A percentile compares a stretch with the other conserved stretches of the same genome.
Evolutionary conservation across 192 early-diverging fungal genomes (phyloP).

Genomic region (Kickxella alabastrina): DNA sequence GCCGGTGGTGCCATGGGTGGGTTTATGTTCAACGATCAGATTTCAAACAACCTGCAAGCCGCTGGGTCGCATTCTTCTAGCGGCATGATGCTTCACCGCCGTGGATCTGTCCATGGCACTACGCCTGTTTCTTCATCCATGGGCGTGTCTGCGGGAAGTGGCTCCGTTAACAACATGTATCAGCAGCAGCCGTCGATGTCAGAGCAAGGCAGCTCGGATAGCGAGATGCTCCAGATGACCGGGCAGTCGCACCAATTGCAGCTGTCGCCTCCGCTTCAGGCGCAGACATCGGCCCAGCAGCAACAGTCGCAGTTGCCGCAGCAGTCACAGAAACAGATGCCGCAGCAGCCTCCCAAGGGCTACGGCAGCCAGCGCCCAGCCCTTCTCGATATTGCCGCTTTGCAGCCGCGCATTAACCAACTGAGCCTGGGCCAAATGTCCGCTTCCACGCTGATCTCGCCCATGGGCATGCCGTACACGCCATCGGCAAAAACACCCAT

Average conservation of each 20-base stretch:
- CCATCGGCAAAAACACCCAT: constrained; percentile 24
- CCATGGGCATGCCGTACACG: constrained; percentile 42
- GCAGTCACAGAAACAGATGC: constrained; percentile 12
- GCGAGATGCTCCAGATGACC: constrained; percentile 44
- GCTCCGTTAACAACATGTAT: background rate
- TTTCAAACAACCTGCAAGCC: constrained; percentile 1
- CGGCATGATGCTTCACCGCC: constrained; percentile 28
- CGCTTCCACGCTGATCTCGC: constrained; percentile 30
- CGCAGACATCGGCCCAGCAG: constrained; percentile 8
- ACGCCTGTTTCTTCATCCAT: constrained; percentile 33
- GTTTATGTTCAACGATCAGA: constrained; percentile 29
- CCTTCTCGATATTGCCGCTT: constrained; percentile 38
- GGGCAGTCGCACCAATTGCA: constrained; percentile 31
- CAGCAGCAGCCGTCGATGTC: constrained; percentile 29
- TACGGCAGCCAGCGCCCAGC: constrained; percentile 36
- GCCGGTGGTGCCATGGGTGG: constrained; percentile 36
- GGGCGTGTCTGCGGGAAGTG: constrained; percentile 12
- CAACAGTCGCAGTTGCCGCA: background rate
- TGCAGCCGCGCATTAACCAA: constrained; percentile 47
- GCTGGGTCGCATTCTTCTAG: constrained; percentile 6
- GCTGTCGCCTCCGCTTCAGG: constrained; percentile 9
- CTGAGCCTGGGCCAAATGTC: constrained; percentile 41
- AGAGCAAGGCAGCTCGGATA: constrained; percentile 45
- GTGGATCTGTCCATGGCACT: constrained; percentile 46
- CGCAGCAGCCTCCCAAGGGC: constrained; percentile 27